Conservation (phyloP, 257 asterid species). For the Vinca minor region DNA sequence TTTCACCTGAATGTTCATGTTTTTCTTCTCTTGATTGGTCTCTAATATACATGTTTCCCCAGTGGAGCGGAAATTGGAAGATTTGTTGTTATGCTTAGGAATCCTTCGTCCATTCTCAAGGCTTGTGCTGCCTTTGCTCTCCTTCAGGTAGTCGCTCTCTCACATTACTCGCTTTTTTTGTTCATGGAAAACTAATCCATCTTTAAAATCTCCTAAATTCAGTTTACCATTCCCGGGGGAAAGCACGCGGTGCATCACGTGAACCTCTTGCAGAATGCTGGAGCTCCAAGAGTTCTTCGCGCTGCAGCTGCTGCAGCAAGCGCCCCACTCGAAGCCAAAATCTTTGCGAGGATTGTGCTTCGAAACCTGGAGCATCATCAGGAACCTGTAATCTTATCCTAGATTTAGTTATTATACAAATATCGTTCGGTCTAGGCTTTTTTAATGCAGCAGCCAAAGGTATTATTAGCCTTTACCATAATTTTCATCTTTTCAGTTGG, state of each 20-base stretch:
- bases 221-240: constrained; percentile 73
- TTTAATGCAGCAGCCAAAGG: too few species aligned
- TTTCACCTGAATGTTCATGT: constrained; percentile 6
- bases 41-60: constrained; percentile 13
- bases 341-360: constrained; percentile 62
- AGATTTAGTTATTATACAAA: background rate
- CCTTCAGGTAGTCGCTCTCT: constrained; percentile 54
- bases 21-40: constrained; percentile 10
- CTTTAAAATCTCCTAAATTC: background rate
- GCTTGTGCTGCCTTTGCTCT: constrained; percentile 91
- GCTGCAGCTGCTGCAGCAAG: constrained; percentile 72
- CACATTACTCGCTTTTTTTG: background rate
- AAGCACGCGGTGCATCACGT: constrained; percentile 67
- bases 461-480: too few species aligned
- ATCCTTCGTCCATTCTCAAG: constrained; percentile 63
- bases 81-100: constrained; percentile 76
- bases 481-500: constrained; percentile 5
- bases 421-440: background rate
- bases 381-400: constrained; percentile 25
- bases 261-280: constrained; percentile 51
- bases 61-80: constrained; percentile 80
- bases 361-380: constrained; percentile 65
- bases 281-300: constrained; percentile 66
- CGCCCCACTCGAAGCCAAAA: constrained; percentile 63
- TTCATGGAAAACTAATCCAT: background rate